phyloP scores from a whole-genome alignment of 345 rosid genomes.

The Salix caprea region DNA sequence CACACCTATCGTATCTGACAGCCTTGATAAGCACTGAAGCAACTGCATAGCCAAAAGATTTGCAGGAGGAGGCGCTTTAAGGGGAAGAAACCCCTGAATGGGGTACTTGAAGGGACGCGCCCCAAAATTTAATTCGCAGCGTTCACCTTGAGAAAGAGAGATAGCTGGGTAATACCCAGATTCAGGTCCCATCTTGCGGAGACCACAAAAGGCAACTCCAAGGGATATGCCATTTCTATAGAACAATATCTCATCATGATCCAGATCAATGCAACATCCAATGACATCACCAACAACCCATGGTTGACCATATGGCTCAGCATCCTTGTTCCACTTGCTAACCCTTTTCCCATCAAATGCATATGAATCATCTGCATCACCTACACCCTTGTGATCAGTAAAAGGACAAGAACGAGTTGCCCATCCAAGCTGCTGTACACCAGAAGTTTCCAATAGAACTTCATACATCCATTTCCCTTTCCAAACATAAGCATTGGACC shows the following conservation, averaged over 20 bases:
- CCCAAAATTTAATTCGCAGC: constrained; percentile 85
- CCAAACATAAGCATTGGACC: constrained; percentile 90
- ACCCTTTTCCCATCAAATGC: constrained; percentile 96
- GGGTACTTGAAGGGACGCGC: constrained; percentile 75
- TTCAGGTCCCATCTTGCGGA: constrained; percentile 76
- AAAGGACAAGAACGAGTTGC: constrained; percentile 85
- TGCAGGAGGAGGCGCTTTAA: constrained; percentile 56
- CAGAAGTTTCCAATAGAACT: constrained; percentile 86
- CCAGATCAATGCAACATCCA: constrained; percentile 87
- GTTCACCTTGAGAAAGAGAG: constrained; percentile 90
- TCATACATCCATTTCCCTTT: constrained; percentile 99
- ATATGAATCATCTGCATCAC: constrained; percentile 97
- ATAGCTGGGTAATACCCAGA: constrained; percentile 87
- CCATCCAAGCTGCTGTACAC: constrained; percentile 95
- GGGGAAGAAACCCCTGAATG: constrained; percentile 58
- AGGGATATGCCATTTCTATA: constrained; percentile 78
- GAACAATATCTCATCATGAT: constrained; percentile 65
- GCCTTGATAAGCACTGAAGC: constrained; percentile 69
- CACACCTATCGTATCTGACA: constrained; percentile 44
- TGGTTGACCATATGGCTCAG: constrained; percentile 73
- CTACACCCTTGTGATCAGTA: constrained; percentile 90
- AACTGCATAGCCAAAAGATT: constrained; percentile 44
- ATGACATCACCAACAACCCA: constrained; percentile 94
- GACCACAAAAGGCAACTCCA: constrained; percentile 72
- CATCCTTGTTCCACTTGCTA: constrained; percentile 81